Base-by-base conservation (phyloP, 441 rosid genomes). In the Raphanus hybrid region DNA sequence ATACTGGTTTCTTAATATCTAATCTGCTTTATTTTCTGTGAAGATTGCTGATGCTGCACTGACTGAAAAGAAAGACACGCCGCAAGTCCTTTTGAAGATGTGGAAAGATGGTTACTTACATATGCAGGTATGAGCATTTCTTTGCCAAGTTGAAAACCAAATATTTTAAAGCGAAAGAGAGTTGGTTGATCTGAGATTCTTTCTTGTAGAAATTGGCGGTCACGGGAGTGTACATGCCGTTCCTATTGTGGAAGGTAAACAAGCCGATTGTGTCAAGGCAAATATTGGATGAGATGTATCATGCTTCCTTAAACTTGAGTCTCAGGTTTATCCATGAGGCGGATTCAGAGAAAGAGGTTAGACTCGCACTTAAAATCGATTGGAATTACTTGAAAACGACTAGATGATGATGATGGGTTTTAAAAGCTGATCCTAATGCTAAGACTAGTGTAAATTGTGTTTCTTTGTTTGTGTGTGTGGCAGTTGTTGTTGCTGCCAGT, bases 261-360 rank as follows among this genome's bases (percentile, higher is more conserved):
- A 89, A 85, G 82, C 66, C 74, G 52, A 76, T 69, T 43, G 86
- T 90, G 39, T 80, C 79, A 84, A 83, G 82, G 64, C 86, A 77
- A 66, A 81, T 93, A 1, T 78, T 90, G 55, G 96, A 90, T 76
- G 97, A 91, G 79, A 88, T 95, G 99, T 91, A 83, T 82, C 96
- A 93, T 81, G 92, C 95, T 62, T 85, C 90, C 4, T 77, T 90
- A 60, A 95, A 91, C 90, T 76, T 95, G 89, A 88, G 86, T 77
- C 81, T 77, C n/a, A 87, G 96, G 64, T 70, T 85, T 78, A 82
- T 87, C 48, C 76, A 84, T 67, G 98, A 92, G 78, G 8, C 79
- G 66, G 98, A 91, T 16, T 86, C 85, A 64, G 88, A 80, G 75
- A 86, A 86, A 75, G 93, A 95, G 94, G 96, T 89, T 70, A 70